Evolutionary conservation across 176 grass and related monocot species (phyloP).

Genomic region (Melocanna baccifera): DNA sequence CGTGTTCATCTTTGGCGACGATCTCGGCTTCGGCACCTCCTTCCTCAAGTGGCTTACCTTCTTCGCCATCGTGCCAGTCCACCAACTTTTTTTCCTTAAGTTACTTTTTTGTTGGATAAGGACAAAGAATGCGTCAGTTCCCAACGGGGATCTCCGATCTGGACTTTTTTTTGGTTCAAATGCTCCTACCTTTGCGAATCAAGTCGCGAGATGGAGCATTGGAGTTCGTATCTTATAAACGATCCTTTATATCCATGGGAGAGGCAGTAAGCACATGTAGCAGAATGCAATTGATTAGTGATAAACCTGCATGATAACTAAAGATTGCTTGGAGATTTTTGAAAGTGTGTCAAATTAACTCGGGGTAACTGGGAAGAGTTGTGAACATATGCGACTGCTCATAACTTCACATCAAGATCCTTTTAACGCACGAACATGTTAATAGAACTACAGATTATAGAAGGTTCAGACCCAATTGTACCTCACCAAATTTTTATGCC

Average conservation of each 20-base stretch:
- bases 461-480: not conserved
- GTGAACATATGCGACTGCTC: not conserved
- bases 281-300: no score
- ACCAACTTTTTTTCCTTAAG: no score
- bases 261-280: not conserved
- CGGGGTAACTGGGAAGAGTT: not conserved
- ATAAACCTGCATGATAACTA: not conserved
- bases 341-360: not conserved
- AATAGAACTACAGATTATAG: no score
- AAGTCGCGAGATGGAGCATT: not conserved
- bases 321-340: not conserved
- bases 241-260: not conserved
- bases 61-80: slow-evolving; percentile 60
- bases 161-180: not conserved
- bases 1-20: slow-evolving; percentile 53
- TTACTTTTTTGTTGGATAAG: not conserved
- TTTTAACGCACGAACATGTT: not conserved
- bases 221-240: not conserved
- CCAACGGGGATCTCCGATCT: slow-evolving; percentile 2
- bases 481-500: not conserved
- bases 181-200: not conserved
- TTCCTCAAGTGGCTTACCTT: slow-evolving; percentile 82
- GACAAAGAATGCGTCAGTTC: not conserved
- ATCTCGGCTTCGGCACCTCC: slow-evolving; percentile 58
- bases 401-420: not conserved